Conservation (phyloP, 1,139 yeast genomes). For the Sugiyamaella xylanicola region DNA sequence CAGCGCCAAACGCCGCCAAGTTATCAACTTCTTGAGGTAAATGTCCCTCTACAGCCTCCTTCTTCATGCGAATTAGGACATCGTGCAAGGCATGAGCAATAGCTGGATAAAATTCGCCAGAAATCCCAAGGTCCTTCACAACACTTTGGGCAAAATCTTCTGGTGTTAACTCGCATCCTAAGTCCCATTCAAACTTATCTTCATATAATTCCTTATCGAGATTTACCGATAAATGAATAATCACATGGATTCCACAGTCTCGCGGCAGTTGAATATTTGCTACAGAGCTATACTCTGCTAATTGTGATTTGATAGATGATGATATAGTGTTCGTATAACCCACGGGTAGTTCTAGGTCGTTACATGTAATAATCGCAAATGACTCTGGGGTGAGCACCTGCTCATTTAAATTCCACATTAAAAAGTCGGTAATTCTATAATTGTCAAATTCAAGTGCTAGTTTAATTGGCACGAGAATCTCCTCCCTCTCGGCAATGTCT, state of each 20-base stretch:
- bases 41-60: conserved; percentile 83
- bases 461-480: conserved; percentile 73
- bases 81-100: conserved; percentile 89
- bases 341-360: conserved; percentile 76
- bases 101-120: conserved; percentile 86
- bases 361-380: conserved; percentile 77
- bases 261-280: conserved; percentile 64
- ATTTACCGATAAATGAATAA: conserved; percentile 79
- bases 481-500: conserved; percentile 44
- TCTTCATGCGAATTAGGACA: conserved; percentile 69
- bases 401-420: conserved; percentile 90
- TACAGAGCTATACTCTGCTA: conserved; percentile 69
- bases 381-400: conserved; percentile 73
- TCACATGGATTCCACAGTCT: conserved; percentile 71
- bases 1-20: conserved; percentile 59
- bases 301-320: conserved; percentile 72
- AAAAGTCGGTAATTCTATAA: conserved; percentile 67
- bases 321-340: conserved; percentile 65
- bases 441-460: conserved; percentile 71
- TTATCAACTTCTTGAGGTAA: conserved; percentile 58
- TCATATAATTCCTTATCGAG: conserved; percentile 82
- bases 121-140: conserved; percentile 80
- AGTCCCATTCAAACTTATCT: conserved; percentile 95
- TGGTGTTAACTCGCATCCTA: conserved; percentile 66
- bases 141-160: conserved; percentile 81